Evolutionary conservation across 331 rosid genomes (phyloP).

Genomic region (Acacia concinna): DNA sequence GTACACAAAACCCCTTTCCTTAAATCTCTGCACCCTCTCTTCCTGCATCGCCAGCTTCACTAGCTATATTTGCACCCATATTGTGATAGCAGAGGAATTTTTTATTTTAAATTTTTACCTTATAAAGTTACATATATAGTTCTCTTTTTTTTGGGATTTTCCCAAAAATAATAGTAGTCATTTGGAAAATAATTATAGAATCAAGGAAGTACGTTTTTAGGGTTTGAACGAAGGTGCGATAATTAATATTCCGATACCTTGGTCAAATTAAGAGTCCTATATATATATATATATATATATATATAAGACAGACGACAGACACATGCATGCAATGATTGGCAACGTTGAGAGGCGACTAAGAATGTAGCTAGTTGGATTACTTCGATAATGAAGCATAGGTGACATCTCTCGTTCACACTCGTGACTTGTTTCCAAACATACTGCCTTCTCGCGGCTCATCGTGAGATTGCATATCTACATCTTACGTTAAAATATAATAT

Average conservation of each 20-base stretch:
- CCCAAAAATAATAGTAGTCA: neutral
- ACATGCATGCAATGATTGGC: slow-evolving; percentile 18
- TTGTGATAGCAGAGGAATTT: neutral
- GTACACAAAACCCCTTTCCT: neutral
- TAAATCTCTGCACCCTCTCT: neutral
- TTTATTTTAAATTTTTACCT: too few species aligned
- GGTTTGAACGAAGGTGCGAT: neutral
- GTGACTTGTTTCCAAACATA: neutral
- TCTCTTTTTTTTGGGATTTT: too few species aligned
- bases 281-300: neutral
- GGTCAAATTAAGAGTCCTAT: neutral
- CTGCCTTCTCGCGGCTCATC: neutral
- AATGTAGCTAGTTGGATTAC: slow-evolving; percentile 14
- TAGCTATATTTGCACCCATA: neutral
- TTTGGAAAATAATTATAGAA: neutral
- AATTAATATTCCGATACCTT: slow-evolving; percentile 3
- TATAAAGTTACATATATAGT: neutral
- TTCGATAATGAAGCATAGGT: slow-evolving; percentile 24
- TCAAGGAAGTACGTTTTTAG: too few species aligned
- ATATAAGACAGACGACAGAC: too few species aligned
- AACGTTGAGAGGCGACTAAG: neutral
- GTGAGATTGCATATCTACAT: neutral
- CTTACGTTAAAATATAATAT: neutral
- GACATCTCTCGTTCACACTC: neutral
- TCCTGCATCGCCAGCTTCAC: neutral